phyloP scores from a whole-genome alignment of 2,329 filamentous ascomycete genomes.

The Madurella fahalii region DNA sequence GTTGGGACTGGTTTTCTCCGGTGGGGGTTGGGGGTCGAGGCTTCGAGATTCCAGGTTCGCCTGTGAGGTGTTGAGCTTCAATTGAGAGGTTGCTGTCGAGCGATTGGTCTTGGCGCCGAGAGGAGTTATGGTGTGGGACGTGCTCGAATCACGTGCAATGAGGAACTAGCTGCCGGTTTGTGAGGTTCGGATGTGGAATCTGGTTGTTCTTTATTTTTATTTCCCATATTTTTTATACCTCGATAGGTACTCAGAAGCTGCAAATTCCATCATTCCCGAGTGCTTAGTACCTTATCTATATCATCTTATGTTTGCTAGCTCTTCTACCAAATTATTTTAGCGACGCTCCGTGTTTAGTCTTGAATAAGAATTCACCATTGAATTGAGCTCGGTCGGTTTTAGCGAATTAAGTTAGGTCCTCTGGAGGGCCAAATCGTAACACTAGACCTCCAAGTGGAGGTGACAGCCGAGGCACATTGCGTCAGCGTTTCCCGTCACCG shows the following conservation, averaged over 20 bases:
- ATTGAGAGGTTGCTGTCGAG: neutral
- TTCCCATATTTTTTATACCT: neutral
- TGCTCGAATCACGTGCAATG: conserved; percentile 10
- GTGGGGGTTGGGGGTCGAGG: neutral
- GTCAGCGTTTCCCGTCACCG: too few relatives aligned
- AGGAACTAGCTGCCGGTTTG: too few relatives aligned
- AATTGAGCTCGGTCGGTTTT: too few relatives aligned
- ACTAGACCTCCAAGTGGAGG: neutral
- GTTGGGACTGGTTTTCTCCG: conserved; percentile 6
- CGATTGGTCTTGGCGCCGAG: conserved; percentile 15
- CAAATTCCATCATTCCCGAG: too few relatives aligned
- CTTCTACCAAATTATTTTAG: too few relatives aligned
- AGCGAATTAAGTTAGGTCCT: too few relatives aligned
- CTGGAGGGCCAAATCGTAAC: too few relatives aligned
- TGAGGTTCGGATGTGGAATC: too few relatives aligned
- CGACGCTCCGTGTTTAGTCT: too few relatives aligned
- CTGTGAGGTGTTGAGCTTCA: conserved; percentile 10
- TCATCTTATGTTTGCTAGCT: too few relatives aligned
- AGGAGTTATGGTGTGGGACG: neutral
- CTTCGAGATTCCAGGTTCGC: conserved; percentile 1
- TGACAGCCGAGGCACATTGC: neutral
- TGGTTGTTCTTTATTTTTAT: neutral
- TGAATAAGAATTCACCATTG: too few relatives aligned
- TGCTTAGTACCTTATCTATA: too few relatives aligned
- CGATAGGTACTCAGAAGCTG: neutral